A percentile compares a stretch with the other conserved stretches of the same genome.
phyloP scores from a whole-genome alignment of 768 basidiomycete species.

The Hebeloma cylindrosporum region DNA sequence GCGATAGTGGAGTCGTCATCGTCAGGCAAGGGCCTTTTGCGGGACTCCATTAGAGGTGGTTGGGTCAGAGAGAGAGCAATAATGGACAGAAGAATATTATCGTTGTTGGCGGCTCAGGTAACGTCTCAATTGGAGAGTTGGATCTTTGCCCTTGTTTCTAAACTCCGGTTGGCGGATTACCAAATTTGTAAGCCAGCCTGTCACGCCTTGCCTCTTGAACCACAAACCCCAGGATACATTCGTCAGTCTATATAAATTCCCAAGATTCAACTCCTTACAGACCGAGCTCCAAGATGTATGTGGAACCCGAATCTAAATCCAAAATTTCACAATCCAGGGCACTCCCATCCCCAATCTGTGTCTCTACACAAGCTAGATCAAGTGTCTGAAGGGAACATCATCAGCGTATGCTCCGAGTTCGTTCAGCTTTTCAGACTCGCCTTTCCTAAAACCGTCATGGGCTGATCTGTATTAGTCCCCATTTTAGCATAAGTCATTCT shows the following conservation, averaged over 20 bases:
- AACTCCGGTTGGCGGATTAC: slow-evolving; percentile 42
- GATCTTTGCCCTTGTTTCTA: slow-evolving; percentile 34
- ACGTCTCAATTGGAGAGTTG: slow-evolving; percentile 17
- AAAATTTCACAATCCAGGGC: slow-evolving; percentile 85
- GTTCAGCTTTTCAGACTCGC: slow-evolving; percentile 36
- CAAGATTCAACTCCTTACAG: background rate
- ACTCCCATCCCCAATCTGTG: slow-evolving; percentile 84
- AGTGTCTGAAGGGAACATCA: slow-evolving; percentile 46
- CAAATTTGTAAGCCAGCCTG: slow-evolving; percentile 31
- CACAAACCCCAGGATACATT: no score
- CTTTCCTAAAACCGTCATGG: slow-evolving; percentile 79
- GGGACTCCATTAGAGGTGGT: slow-evolving; percentile 48
- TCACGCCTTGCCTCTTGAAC: slow-evolving; percentile 7
- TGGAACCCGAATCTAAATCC: slow-evolving; percentile 40
- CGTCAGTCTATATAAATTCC: background rate
- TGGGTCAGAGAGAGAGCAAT: slow-evolving; percentile 21
- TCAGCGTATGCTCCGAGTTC: slow-evolving; percentile 15
- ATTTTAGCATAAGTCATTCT: slow-evolving; percentile 12
- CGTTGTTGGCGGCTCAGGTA: slow-evolving; percentile 20
- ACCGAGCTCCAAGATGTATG: slow-evolving; percentile 35
- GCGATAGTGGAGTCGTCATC: slow-evolving; percentile 46
- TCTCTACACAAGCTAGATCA: slow-evolving; percentile 89
- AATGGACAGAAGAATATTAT: slow-evolving; percentile 17
- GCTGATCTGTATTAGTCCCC: slow-evolving; percentile 65
- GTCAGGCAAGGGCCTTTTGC: slow-evolving; percentile 57